Evolutionary conservation across 2,329 filamentous ascomycete genomes (phyloP), one percentile per base, ranked within the genome.

Genomic region (Ceratocystis cubensis): DNA sequence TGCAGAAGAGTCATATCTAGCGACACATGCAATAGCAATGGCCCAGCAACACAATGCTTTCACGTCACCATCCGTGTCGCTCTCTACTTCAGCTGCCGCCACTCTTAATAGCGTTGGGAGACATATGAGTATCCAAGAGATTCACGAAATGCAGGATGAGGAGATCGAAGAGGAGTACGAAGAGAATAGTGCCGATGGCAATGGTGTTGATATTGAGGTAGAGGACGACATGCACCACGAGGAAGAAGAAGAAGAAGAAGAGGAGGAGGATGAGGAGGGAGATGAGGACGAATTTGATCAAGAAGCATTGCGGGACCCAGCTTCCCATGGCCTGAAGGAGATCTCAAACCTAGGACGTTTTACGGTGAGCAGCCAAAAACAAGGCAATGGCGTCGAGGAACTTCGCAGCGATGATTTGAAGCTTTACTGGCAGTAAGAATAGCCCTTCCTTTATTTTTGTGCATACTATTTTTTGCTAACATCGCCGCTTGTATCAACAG

Each of bases 321-420:
- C 79, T 20, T 80, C 80, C 20, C 73, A 81, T 10, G 80, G 86
- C 56, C 78, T 93, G 69, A 92, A 91, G 74, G 90, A 94, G 73
- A 93, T 94, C 73, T 90, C 88, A 71, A 91, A 91, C 69, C 81
- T 94, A 22, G 89, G 88, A 41, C 88, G 86, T 70, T 93, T 91
- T 80, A 92, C 88, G 10, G 89, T 93, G 70, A 90, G 87, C 73
- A 89, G 85, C 72, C 86, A 86, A 72, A 94, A 94, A 75, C 88
- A 88, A 0, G 89, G 89, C 48, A 91, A 88, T 71, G 88, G 88
- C 1, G 86, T 93, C 15, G 84, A 86, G 30, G 88, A 90, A 72
- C 82, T 94, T 22, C 84, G 89, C 41, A 85, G 84, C 69, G 88
- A 91, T 17, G 87, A 89, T 68, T 82, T 88, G 6, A 81, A 82